Percentiles rank a stretch among this genome's conserved stretches.
Evolutionary conservation across 2,329 filamentous ascomycete species (phyloP).

Genomic region (Fonsecaea multimorphosa): DNA sequence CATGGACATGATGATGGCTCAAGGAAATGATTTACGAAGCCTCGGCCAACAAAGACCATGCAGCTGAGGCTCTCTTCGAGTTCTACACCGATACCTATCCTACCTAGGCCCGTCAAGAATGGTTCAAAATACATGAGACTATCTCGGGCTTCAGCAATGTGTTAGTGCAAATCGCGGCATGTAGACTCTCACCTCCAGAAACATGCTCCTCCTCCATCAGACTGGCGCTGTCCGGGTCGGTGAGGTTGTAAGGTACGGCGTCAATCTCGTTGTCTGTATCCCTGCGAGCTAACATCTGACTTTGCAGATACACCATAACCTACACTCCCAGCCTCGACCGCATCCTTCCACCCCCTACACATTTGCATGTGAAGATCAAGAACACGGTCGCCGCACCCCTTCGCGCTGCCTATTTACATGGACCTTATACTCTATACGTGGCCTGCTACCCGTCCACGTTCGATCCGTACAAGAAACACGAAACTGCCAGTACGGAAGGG

Average conservation of each 20-base stretch:
- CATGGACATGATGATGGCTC: not conserved
- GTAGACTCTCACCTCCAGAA: constrained; percentile 40
- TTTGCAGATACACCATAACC: constrained; percentile 73
- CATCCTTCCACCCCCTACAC: constrained; percentile 82
- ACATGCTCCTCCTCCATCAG: constrained; percentile 90
- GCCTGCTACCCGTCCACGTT: constrained; percentile 84
- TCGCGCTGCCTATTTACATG: constrained; percentile 93
- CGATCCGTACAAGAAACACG: constrained; percentile 79
- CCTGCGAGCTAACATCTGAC: constrained; percentile 5
- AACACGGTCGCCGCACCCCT: constrained; percentile 90
- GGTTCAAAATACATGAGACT: not conserved
- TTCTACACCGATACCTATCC: not conserved
- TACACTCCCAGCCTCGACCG: constrained; percentile 89
- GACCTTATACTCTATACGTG: constrained; percentile 84
- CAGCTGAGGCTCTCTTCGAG: constrained; percentile 1
- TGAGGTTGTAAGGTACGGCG: constrained; percentile 80
- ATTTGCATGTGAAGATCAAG: constrained; percentile 83
- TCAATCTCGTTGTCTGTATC: not conserved
- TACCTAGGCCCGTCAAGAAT: not conserved
- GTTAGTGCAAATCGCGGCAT: not conserved
- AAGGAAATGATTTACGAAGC: not conserved
- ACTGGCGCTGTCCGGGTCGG: constrained; percentile 90
- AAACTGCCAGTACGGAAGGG: constrained; percentile 72
- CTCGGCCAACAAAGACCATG: not conserved
- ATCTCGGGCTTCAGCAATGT: not conserved